These are phyloP conservation scores for Candida sanyaensis DNA, from an alignment of 1,139 yeast genomes.

Conservation along the genomic window DNA sequence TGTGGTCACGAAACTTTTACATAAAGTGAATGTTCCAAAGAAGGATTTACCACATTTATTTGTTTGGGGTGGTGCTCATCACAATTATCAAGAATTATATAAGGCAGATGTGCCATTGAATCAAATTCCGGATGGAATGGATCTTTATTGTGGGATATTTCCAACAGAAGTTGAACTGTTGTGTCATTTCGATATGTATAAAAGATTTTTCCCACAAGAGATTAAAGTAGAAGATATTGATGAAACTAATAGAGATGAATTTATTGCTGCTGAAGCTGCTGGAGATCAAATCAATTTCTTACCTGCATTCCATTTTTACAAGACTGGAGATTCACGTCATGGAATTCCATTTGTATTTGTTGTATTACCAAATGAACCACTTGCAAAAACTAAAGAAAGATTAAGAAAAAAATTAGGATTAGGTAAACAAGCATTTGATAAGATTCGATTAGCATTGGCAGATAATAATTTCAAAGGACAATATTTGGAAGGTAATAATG, in stretches of 20 bases:
- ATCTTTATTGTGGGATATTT: constrained; percentile 44
- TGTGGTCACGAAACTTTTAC: constrained; percentile 56
- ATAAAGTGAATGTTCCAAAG: constrained; percentile 54
- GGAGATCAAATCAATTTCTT: constrained; percentile 44
- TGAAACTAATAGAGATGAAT: constrained; percentile 30
- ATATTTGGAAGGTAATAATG: constrained; percentile 56
- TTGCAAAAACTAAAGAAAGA: constrained; percentile 66
- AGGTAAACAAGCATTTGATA: constrained; percentile 77
- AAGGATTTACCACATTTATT: constrained; percentile 54
- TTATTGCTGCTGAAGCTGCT: constrained; percentile 27
- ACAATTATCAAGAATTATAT: constrained; percentile 39
- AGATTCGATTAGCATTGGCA: constrained; percentile 65
- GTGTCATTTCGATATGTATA: constrained; percentile 39
- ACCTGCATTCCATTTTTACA: constrained; percentile 71
- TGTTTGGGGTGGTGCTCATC: constrained; percentile 56
- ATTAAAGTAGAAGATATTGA: constrained; percentile 12
- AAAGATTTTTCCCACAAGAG: constrained; percentile 23
- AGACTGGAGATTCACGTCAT: constrained; percentile 69
- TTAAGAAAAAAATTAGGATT: constrained; percentile 70
- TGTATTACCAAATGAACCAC: constrained; percentile 62
- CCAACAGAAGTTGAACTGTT: constrained; percentile 48
- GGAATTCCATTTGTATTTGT: constrained; percentile 88
- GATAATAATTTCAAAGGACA: constrained; percentile 43
- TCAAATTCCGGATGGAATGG: constrained; percentile 34
- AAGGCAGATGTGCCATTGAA: constrained; percentile 40